Base-by-base conservation (phyloP, 2,329 filamentous ascomycete genomes). In the Hymenoscyphus albidus region DNA sequence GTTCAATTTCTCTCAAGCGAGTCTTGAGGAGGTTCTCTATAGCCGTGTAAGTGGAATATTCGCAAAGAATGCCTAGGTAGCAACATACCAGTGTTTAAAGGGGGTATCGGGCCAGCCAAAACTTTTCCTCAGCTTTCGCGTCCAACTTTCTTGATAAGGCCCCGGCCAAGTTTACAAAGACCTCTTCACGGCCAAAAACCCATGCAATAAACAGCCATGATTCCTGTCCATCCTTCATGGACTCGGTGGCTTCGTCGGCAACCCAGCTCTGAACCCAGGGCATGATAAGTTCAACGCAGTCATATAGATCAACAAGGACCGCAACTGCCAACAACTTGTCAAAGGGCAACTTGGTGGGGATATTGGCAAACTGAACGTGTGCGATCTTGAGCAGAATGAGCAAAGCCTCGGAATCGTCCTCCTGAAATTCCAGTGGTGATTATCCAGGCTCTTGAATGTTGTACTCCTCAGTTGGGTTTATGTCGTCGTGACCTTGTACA, bases 321-420 rank as follows among this genome's bases (percentile, higher is more conserved):
- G 67, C 67, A 40, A 67, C 39, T 2, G 59, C 5, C 3, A 61
- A 58, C 14, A 69, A 56, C 4, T 51, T 13, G 1, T 57, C 18
- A n/a, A 48, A 64, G 2, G 7, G n/a, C 14, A 67, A 32, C 1
- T n/a, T 56, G 6, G 1, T n/a, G n/a, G 65, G 65, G 4, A 69
- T 22, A 32, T 35, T 38, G 4, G 9, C 35, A 42, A 65, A 65
- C 14, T 64, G 59, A 35, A 64, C 40, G 44, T 69, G 67, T 7
- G 57, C 64, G 22, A 69, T 67, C 0, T 32, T 55, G 3, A 69
- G 44, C 12, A 67, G 48, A 5, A 69, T 14, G 4, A 63, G 22
- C 7, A 69, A 40, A 14, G 65, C 65, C 9, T 64, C 27, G 4
- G 22, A 48, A 58, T 67, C 42, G 16, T 69, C 67, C 7, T 67